Evolutionary conservation across 2,329 filamentous ascomycete species (phyloP), one percentile per base, ranked within the genome.

Genomic region (Hypoxylon sp.): DNA sequence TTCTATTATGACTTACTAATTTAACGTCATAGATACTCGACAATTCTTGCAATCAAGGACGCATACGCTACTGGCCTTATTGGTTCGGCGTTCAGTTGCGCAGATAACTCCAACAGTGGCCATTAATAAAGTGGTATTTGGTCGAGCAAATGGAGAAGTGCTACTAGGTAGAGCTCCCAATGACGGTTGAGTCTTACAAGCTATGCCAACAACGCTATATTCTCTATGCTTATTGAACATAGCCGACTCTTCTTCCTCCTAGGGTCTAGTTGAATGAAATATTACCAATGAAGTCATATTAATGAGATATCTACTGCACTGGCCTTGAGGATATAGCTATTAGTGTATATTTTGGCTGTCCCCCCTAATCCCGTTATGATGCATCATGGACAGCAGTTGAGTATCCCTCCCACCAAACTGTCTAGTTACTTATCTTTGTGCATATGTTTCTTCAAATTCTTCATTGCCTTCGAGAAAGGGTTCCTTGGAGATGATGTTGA

Each of bases 11-110:
- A 3, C 8, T 11, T 39, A 39, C 37, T 65, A 14, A 69, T 51
- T 19, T 54, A n/a, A 30, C 16, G n/a, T 29, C 5, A 23, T 21
- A 71, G 69, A 5, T 71, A 71, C 25, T 66, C 69, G 1, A 65
- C 65, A 1, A 46, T 71, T 48, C 62, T 71, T 32, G 47, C 69
- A 5, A 70, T 70, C 34, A 70, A 59, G 25, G 61, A 65, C 9
- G 65, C 68, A 4, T 71, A 71, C 23, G 63, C 61, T 14, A 63
- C 55, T 12, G 70, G 68, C 7, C 48, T 65, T 39, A 69, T 71
- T 47, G 69, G 69, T 25, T 67, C 69, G 1, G 68, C 69, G 9
- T 71, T 71, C 14, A 70, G 65, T 29, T 71, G 70, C 46, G 68
- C 65, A 41, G 70, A 70, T 55, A 70, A 71, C 34, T 71, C 70